phyloP scores from a whole-genome alignment of 306 rosid species.

The Parietaria judaica region DNA sequence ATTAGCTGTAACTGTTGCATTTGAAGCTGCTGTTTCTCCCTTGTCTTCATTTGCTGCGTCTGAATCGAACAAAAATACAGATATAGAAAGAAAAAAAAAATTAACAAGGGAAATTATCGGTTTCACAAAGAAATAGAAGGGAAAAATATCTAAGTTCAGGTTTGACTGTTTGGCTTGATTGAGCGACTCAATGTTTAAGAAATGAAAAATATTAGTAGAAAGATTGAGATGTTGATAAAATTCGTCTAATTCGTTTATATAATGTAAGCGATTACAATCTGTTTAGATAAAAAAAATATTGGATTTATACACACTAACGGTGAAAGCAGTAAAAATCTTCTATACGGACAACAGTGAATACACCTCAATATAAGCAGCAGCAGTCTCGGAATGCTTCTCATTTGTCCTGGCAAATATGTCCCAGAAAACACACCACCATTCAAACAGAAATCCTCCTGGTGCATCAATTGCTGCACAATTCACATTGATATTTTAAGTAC shows the following conservation, averaged over 20 bases:
- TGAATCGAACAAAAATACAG: constrained; percentile 13
- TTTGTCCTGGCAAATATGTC: constrained; percentile 88
- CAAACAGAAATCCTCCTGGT: constrained; percentile 89
- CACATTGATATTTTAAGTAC: constrained; percentile 19
- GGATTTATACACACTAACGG: too few species aligned
- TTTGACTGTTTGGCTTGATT: too few species aligned
- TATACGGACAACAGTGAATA: background rate
- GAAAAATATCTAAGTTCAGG: too few species aligned
- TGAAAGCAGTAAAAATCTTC: too few species aligned
- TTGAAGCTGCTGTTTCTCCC: constrained; percentile 74
- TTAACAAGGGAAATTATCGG: background rate
- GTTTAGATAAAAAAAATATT: too few species aligned
- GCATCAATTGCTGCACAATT: constrained; percentile 92
- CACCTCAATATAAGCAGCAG: background rate
- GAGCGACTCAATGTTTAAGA: too few species aligned
- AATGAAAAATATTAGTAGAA: too few species aligned
- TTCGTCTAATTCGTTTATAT: too few species aligned
- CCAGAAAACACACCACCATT: constrained; percentile 99
- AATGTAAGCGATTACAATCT: too few species aligned
- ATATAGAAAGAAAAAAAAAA: background rate
- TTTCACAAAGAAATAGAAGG: too few species aligned
- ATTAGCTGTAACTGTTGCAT: constrained; percentile 78
- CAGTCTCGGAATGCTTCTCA: constrained; percentile 80
- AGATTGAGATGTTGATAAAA: too few species aligned
- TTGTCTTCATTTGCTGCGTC: constrained; percentile 68